A percentile compares a stretch with the other conserved stretches of the same genome.
These are phyloP conservation scores for Infundibulicybe gibba DNA, from an alignment of 768 basidiomycete species.

Conservation along the genomic window DNA sequence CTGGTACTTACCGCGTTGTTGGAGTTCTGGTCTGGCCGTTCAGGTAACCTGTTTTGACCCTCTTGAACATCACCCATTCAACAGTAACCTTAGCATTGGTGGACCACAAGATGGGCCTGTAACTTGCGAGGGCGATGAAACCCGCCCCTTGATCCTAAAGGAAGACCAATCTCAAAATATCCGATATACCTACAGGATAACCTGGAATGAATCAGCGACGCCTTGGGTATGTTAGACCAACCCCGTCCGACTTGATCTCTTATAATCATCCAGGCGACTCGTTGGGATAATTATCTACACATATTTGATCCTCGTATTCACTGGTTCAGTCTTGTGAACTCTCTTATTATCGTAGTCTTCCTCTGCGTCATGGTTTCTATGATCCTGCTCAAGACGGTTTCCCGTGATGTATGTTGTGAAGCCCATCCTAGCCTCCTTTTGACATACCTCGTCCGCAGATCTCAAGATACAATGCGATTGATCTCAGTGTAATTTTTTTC, in stretches of 20 bases:
- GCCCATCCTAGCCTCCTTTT: not conserved
- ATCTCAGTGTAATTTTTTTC: slow-evolving; percentile 63
- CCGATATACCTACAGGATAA: slow-evolving; percentile 84
- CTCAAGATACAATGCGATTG: slow-evolving; percentile 91
- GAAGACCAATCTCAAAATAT: slow-evolving; percentile 61
- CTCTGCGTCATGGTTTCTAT: slow-evolving; percentile 92
- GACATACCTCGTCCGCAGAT: slow-evolving; percentile 45
- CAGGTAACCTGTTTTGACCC: slow-evolving; percentile 20
- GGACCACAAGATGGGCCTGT: slow-evolving; percentile 47
- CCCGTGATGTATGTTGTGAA: slow-evolving; percentile 67
- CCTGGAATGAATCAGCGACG: slow-evolving; percentile 85
- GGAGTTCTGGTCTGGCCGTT: slow-evolving; percentile 84
- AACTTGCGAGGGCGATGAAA: slow-evolving; percentile 46
- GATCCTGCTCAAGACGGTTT: slow-evolving; percentile 82
- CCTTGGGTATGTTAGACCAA: slow-evolving; percentile 58
- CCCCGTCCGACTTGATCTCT: not conserved
- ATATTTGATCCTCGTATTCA: slow-evolving; percentile 94
- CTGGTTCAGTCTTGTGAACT: slow-evolving; percentile 95
- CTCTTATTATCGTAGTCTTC: slow-evolving; percentile 86
- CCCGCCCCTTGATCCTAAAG: slow-evolving; percentile 50
- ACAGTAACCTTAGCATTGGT: slow-evolving; percentile 47
- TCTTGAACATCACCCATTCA: slow-evolving; percentile 1
- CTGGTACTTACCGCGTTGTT: slow-evolving; percentile 79
- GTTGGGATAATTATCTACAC: slow-evolving; percentile 96
- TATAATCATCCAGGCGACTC: slow-evolving; percentile 62